phyloP scores from a whole-genome alignment of 768 basidiomycete species.

The Russula sp. region DNA sequence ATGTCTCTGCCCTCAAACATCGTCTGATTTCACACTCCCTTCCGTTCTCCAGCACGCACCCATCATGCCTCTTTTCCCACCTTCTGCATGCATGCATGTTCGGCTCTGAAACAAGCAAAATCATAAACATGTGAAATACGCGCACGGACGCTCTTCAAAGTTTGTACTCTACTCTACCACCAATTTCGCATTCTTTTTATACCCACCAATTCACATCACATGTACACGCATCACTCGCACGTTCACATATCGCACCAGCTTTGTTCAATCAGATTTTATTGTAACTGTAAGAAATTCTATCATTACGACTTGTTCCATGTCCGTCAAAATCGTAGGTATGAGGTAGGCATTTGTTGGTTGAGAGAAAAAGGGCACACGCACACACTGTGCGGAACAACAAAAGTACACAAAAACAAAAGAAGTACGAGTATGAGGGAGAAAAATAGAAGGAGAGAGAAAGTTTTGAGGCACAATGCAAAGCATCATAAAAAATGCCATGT shows the following conservation, averaged over 20 bases:
- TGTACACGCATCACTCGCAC: background rate
- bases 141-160: slow-evolving; percentile 9
- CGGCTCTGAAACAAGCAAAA: background rate
- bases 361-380: background rate
- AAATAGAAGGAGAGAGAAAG: background rate
- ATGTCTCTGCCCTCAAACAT: background rate
- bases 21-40: background rate
- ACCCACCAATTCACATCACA: background rate
- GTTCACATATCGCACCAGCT: background rate
- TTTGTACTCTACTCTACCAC: background rate
- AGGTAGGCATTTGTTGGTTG: slow-evolving; percentile 18
- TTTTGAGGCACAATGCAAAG: background rate
- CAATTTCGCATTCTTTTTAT: background rate
- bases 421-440: slow-evolving; percentile 1
- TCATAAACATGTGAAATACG: background rate
- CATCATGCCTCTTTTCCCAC: background rate
- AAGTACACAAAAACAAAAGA: slow-evolving; percentile 8
- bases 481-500: background rate
- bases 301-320: slow-evolving; percentile 28
- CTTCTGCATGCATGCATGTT: background rate
- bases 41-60: background rate
- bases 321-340: slow-evolving; percentile 28
- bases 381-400: background rate
- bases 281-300: slow-evolving; percentile 20
- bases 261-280: slow-evolving; percentile 1